These are phyloP conservation scores for Glarea lozoyensis DNA, from an alignment of 495 filamentous ascomycete species.

Conservation along the genomic window DNA sequence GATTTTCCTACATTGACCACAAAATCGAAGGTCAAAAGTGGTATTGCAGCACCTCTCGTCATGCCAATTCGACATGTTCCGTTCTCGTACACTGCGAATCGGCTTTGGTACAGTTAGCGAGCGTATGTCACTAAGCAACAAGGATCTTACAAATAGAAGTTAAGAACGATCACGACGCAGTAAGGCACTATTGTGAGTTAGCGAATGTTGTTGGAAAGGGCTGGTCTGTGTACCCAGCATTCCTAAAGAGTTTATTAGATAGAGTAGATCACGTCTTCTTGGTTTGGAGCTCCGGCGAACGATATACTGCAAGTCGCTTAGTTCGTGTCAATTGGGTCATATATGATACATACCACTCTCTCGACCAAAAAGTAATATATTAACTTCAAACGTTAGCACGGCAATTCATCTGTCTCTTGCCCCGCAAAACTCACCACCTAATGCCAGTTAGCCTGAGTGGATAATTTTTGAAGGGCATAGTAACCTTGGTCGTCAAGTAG, in stretches of 20 bases:
- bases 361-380: constrained; percentile 46
- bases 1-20: constrained; percentile 31
- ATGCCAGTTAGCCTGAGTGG: not conserved
- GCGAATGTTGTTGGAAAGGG: not conserved
- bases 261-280: constrained; percentile 38
- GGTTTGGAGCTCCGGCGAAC: constrained; percentile 31
- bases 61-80: constrained; percentile 45
- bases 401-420: no score
- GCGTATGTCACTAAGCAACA: not conserved
- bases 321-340: not conserved
- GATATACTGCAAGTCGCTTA: constrained; percentile 29
- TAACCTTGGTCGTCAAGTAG: constrained; percentile 45
- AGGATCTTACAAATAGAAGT: constrained; percentile 39
- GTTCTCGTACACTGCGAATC: constrained; percentile 34
- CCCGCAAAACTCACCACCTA: constrained; percentile 30
- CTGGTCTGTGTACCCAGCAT: constrained; percentile 32
- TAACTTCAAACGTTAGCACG: constrained; percentile 24
- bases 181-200: constrained; percentile 29
- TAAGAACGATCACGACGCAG: constrained; percentile 34
- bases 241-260: constrained; percentile 43
- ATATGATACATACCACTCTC: constrained; percentile 33
- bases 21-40: constrained; percentile 40
- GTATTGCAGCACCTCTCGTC: constrained; percentile 37
- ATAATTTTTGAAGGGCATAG: not conserved
- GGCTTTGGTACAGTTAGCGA: constrained; percentile 22